Base-by-base conservation (phyloP, 306 rosid species). In the Acacia confusa region DNA sequence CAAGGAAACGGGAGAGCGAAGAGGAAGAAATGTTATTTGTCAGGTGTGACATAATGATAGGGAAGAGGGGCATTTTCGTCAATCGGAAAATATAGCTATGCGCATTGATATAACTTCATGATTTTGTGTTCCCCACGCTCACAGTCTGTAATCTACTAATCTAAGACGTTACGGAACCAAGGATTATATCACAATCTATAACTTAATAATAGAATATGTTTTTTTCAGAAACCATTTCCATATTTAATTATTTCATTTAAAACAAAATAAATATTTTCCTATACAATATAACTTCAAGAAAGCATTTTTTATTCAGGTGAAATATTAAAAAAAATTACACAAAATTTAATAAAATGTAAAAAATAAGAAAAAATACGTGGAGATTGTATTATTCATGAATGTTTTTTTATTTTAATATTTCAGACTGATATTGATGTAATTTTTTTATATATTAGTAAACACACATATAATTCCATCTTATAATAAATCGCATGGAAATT, bases 81-180 rank as follows among this genome's bases (percentile, higher is more conserved):
- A 36, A 36, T 5, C 40, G 7, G 1, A 6, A 30, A 30, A 30
- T 30, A 0, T 30, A 30, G 34, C 34, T 2, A 30, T 30, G 34
- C 4, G 3, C 34, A 2, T 30, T 30, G 34, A 30, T 30, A 30
- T 30, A 30, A 30, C 34, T 30, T 2, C 3, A 83, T 88, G 79
- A 69, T 83, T 65, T 74, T 74, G 44, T 84, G 89, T 32, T 78
- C 41, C 70, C 44, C 44, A 41, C 48, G 15, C 15, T 2, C 48
- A 1, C 48, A 2, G 48, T 2, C 48, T 44, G 47, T 43, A 44
- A 43, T 10, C 36, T 32, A 32, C 6, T 41, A 41, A 9, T 41
- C 48, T 10, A 44, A 10, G 16, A 12, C 87, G 78, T 79, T 83
- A 85, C 86, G 87, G 82, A 88, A 81, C 70, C 55, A 83, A 16